phyloP scores from a whole-genome alignment of 225 moss, liverwort and hornwort species.

The Ulota crispa region DNA sequence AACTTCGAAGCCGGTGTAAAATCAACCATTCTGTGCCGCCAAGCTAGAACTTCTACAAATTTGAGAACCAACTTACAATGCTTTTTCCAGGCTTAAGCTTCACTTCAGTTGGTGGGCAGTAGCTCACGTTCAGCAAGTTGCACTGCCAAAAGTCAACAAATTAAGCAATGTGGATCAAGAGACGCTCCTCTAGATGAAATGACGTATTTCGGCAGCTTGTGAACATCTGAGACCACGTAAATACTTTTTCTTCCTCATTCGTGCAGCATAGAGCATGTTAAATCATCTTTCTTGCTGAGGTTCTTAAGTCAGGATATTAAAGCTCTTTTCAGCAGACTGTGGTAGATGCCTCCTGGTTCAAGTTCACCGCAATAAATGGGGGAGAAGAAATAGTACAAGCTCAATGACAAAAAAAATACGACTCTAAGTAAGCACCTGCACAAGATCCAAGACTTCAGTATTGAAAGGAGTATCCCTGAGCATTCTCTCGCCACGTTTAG shows the following conservation, averaged over 20 bases:
- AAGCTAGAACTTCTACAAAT: neutral
- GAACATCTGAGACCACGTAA: neutral
- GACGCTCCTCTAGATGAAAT: neutral
- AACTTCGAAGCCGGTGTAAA: neutral
- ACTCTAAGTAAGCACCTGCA: constrained; percentile 48
- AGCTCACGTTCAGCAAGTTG: constrained; percentile 92
- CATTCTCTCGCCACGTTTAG: constrained; percentile 5
- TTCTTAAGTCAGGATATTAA: neutral
- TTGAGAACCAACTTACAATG: constrained; percentile 55
- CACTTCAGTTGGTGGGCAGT: constrained; percentile 89
- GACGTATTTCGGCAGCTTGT: neutral
- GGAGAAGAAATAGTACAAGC: neutral
- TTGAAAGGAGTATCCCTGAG: constrained; percentile 18
- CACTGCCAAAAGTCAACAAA: constrained; percentile 57
- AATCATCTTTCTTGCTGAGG: neutral
- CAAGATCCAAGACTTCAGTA: constrained; percentile 50
- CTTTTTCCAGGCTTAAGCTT: constrained; percentile 71
- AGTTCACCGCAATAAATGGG: neutral
- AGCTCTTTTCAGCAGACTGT: neutral
- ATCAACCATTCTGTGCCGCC: neutral
- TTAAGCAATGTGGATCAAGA: neutral
- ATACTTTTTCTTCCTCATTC: neutral
- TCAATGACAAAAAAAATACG: neutral
- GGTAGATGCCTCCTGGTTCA: constrained; percentile 1
- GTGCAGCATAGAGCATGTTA: neutral